phyloP scores from a whole-genome alignment of 371 early-diverging fungal genomes.

The Mucor ambiguus region DNA sequence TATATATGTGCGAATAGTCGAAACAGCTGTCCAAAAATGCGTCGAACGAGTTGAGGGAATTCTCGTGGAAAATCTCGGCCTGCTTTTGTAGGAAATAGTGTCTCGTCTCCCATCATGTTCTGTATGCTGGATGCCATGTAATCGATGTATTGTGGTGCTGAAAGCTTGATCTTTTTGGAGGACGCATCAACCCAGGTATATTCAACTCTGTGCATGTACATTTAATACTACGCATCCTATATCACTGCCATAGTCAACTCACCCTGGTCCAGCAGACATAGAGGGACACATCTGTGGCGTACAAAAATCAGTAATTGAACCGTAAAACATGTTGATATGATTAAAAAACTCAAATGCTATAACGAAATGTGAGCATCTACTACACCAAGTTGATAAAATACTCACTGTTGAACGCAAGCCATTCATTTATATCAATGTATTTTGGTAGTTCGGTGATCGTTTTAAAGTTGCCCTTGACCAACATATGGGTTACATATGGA shows the following conservation, averaged over 20 bases:
- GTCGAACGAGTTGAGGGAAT: slow-evolving; percentile 66
- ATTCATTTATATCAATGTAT: slow-evolving; percentile 91
- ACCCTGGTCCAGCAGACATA: slow-evolving; percentile 90
- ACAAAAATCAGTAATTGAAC: slow-evolving; percentile 90
- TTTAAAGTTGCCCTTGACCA: slow-evolving; percentile 91
- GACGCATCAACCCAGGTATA: slow-evolving; percentile 93
- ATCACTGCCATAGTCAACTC: slow-evolving; percentile 16
- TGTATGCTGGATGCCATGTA: slow-evolving; percentile 91
- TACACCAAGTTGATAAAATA: neutral
- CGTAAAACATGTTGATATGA: slow-evolving; percentile 91
- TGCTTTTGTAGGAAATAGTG: slow-evolving; percentile 81
- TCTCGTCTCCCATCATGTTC: slow-evolving; percentile 84
- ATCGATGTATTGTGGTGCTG: slow-evolving; percentile 95
- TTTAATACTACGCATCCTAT: neutral
- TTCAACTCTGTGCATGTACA: slow-evolving; percentile 60
- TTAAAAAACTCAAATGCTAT: slow-evolving; percentile 93
- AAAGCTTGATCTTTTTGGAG: slow-evolving; percentile 78
- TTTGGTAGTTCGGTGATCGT: slow-evolving; percentile 87
- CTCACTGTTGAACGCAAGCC: slow-evolving; percentile 91
- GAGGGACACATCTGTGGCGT: slow-evolving; percentile 77
- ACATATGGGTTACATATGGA: slow-evolving; percentile 78
- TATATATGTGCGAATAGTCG: slow-evolving; percentile 95
- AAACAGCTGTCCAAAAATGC: slow-evolving; percentile 84
- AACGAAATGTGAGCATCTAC: neutral
- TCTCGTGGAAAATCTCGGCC: slow-evolving; percentile 82